Evolutionary conservation across 2,329 filamentous ascomycete species (phyloP).

Genomic region (Neoarthrinium moseri): DNA sequence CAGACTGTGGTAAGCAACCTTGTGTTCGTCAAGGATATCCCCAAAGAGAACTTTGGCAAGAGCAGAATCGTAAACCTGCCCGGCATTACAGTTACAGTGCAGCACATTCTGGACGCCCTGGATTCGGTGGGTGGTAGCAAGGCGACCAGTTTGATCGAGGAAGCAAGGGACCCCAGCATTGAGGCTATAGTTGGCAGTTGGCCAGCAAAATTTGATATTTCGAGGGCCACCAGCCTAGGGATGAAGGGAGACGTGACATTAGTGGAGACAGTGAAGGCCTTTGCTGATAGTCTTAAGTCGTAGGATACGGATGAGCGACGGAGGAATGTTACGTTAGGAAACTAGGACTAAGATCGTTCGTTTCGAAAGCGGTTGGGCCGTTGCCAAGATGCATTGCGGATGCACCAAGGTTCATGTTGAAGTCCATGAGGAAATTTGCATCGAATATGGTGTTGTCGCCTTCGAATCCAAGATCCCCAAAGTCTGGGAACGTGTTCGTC

Average conservation of each 20-base stretch:
- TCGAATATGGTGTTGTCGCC: slow-evolving; percentile 8
- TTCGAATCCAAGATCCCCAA: slow-evolving; percentile 8
- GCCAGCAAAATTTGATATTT: slow-evolving; percentile 50
- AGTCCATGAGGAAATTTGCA: slow-evolving; percentile 13
- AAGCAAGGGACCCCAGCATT: slow-evolving; percentile 44
- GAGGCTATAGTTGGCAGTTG: slow-evolving; percentile 52
- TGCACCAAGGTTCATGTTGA: slow-evolving; percentile 12
- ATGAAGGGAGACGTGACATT: slow-evolving; percentile 43
- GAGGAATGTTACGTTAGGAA: slow-evolving; percentile 13
- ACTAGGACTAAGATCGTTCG: slow-evolving; percentile 13
- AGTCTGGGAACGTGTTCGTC: slow-evolving; percentile 5
- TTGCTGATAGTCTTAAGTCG: slow-evolving; percentile 3
- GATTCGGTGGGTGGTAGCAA: slow-evolving; percentile 46
- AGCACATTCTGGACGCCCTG: slow-evolving; percentile 51
- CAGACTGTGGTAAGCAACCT: slow-evolving; percentile 44
- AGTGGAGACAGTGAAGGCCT: slow-evolving; percentile 28
- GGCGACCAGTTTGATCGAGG: slow-evolving; percentile 40
- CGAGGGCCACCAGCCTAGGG: slow-evolving; percentile 51
- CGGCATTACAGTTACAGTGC: slow-evolving; percentile 50
- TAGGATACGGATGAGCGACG: no score
- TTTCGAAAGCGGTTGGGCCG: slow-evolving; percentile 13
- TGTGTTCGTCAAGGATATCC: slow-evolving; percentile 39
- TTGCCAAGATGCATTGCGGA: slow-evolving; percentile 14
- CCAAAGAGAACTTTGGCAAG: slow-evolving; percentile 34
- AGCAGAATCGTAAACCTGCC: slow-evolving; percentile 51